These are phyloP conservation scores for Dendrostoma leiphaemia DNA, from an alignment of 2,329 filamentous ascomycete species.

Conservation along the genomic window DNA sequence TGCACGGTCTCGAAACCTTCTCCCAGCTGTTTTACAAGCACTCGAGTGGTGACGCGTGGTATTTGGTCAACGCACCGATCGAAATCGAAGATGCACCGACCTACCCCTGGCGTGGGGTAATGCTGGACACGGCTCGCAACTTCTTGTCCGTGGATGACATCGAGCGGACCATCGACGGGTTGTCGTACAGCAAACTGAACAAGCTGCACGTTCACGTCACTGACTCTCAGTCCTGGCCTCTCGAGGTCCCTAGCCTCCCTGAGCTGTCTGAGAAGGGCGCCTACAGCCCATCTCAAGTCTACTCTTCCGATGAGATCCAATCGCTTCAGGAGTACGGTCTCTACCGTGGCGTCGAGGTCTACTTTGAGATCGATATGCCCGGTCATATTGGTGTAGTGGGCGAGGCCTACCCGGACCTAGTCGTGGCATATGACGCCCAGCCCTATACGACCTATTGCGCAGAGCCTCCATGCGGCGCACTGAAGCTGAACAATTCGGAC, in stretches of 20 bases:
- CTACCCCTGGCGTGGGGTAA: slow-evolving; percentile 75
- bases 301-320: slow-evolving; percentile 63
- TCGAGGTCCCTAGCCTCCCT: slow-evolving; percentile 75
- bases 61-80: slow-evolving; percentile 71
- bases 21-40: slow-evolving; percentile 77
- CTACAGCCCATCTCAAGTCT: slow-evolving; percentile 66
- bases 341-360: slow-evolving; percentile 66
- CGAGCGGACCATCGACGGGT: slow-evolving; percentile 71
- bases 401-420: slow-evolving; percentile 67
- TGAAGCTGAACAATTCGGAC: slow-evolving; percentile 71
- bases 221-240: slow-evolving; percentile 81
- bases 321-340: slow-evolving; percentile 69
- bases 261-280: slow-evolving; percentile 71
- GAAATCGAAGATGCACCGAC: slow-evolving; percentile 69
- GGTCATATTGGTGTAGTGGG: slow-evolving; percentile 72
- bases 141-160: slow-evolving; percentile 69
- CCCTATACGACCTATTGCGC: slow-evolving; percentile 60
- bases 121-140: slow-evolving; percentile 74
- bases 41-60: slow-evolving; percentile 55
- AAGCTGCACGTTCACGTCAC: slow-evolving; percentile 78
- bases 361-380: slow-evolving; percentile 78
- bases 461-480: slow-evolving; percentile 64
- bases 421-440: slow-evolving; percentile 59
- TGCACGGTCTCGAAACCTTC: slow-evolving; percentile 74
- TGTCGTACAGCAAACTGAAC: slow-evolving; percentile 81